phyloP scores from a whole-genome alignment of 768 basidiomycete species.

The Kwoniella heveanensis region DNA sequence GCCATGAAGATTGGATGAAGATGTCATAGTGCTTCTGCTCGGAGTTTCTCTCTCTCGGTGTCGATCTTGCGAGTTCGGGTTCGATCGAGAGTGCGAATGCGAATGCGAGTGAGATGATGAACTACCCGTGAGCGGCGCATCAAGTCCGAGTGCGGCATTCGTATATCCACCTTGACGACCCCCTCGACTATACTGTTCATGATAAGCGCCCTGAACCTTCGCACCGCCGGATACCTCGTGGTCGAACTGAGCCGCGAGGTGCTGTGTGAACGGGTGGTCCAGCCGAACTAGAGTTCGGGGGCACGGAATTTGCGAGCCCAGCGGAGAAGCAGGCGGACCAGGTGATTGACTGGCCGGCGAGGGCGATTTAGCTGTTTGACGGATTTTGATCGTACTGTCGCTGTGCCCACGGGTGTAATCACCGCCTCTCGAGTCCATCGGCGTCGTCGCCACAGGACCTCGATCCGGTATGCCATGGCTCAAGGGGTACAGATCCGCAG shows the following conservation, averaged over 20 bases:
- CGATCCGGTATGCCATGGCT: too few relatives aligned
- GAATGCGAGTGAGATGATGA: neutral
- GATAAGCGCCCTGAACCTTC: neutral
- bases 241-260: neutral
- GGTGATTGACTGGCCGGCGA: neutral
- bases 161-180: neutral
- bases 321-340: neutral
- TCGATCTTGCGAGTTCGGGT: neutral
- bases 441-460: too few relatives aligned
- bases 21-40: conserved; percentile 6
- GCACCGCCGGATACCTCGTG: neutral
- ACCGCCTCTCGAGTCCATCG: neutral
- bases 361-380: neutral
- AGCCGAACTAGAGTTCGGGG: neutral
- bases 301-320: neutral
- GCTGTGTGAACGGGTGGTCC: neutral
- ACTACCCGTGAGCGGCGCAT: neutral
- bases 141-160: neutral
- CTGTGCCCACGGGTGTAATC: neutral
- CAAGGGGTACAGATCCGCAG: too few relatives aligned
- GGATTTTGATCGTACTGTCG: neutral
- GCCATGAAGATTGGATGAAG: neutral
- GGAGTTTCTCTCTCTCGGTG: conserved; percentile 2
- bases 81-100: neutral
- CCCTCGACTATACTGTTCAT: neutral